Base-by-base conservation (phyloP, 1,284 basidiomycete species). In the Paramarasmius palmivorus region DNA sequence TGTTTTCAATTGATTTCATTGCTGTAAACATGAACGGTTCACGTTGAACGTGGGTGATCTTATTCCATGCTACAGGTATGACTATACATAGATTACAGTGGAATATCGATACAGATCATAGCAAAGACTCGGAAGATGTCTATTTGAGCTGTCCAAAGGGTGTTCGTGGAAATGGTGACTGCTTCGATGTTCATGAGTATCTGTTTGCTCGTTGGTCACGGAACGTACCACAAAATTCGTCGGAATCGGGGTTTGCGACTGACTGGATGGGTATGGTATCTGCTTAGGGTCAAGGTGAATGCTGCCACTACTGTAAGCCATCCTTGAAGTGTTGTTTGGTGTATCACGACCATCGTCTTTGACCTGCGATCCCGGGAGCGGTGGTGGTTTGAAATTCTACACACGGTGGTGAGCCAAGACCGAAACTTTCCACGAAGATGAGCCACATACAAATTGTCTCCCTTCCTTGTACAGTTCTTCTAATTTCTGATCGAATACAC, bases 401-500 rank as follows among this genome's bases (percentile, higher is more conserved):
- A 32, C 37, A 2, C n/a, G 25, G 26, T 2, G 26, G 44, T 36
- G 25, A 45, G 22, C 26, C 32, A 12, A 26, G 12, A 8, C 12
- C 19, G 32, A 52, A 36, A n/a, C n/a, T n/a, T n/a, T n/a, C 8
- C 26, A 23, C 39, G 17, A 25, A 32, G 2, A 17, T 14, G 1
- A n/a, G 23, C 10, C 14, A 74, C 86, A 55, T 59, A 90, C 89
- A 59, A 83, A 78, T 79, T 84, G 81, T 50, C 80, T 76, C 1
- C 90, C 90, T 63, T 88, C 84, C 40, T 81, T 79, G 61, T 92
- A 92, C 6, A 92, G 66, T 59, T 90, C 85, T 6, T 98, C 95
- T 60, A 99, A 76, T 60, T 93, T 93, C 56, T 91, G 84, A 63
- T 97, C 92, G 70, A 97, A 94, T 4, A 83, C 69, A 1, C 87